phyloP scores from a whole-genome alignment of 768 basidiomycete genomes.

The Calocybe indica region DNA sequence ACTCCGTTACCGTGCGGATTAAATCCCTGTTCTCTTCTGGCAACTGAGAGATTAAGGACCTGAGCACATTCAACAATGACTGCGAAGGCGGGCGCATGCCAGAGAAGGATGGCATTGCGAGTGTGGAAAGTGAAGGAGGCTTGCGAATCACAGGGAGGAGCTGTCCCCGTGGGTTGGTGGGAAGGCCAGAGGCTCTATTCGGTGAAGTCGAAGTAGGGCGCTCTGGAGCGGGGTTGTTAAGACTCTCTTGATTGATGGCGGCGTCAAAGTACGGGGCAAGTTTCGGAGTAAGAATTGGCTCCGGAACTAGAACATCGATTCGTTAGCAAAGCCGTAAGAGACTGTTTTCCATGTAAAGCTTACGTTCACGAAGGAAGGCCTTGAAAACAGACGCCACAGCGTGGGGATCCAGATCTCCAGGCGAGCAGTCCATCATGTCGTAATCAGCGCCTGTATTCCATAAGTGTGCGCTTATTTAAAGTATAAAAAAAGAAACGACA shows the following conservation, averaged over 20 bases:
- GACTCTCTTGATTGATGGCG: slow-evolving; percentile 56
- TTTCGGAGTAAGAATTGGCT: slow-evolving; percentile 71
- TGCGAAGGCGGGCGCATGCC: slow-evolving; percentile 58
- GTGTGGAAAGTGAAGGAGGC: slow-evolving; percentile 74
- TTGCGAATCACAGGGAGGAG: slow-evolving; percentile 47
- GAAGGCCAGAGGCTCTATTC: slow-evolving; percentile 3
- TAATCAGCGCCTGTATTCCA: slow-evolving; percentile 68
- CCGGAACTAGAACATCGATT: slow-evolving; percentile 58
- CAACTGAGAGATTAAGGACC: slow-evolving; percentile 58
- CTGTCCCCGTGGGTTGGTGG: slow-evolving; percentile 15
- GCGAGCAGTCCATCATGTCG: slow-evolving; percentile 70
- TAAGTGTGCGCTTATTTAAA: not conserved
- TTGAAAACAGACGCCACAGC: slow-evolving; percentile 92
- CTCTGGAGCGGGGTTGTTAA: slow-evolving; percentile 19
- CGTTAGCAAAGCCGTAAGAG: slow-evolving; percentile 1
- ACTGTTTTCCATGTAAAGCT: slow-evolving; percentile 22
- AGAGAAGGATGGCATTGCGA: slow-evolving; percentile 65
- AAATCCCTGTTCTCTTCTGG: slow-evolving; percentile 82
- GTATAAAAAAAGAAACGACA: not conserved
- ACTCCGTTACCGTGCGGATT: slow-evolving; percentile 73
- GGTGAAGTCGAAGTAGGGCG: no score
- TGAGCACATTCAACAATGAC: slow-evolving; percentile 50
- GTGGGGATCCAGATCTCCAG: slow-evolving; percentile 90
- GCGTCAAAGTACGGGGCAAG: slow-evolving; percentile 76
- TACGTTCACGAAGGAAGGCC: slow-evolving; percentile 87